phyloP scores from a whole-genome alignment of 768 basidiomycete genomes.

The Kockovaella imperatae region DNA sequence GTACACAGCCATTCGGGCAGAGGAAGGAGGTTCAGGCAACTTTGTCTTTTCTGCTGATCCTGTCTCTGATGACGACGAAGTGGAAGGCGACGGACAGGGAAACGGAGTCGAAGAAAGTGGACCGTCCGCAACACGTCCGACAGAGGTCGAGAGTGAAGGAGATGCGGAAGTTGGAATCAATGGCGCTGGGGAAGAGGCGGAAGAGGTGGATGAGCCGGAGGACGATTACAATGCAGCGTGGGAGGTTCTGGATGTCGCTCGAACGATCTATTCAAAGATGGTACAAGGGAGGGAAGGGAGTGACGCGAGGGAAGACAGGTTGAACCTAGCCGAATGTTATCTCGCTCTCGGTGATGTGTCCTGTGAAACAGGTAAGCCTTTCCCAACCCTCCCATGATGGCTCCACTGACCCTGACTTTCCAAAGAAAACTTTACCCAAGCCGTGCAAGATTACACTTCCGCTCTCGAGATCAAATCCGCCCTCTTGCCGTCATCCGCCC shows the following conservation, averaged over 20 bases:
- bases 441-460: constrained; percentile 74
- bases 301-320: constrained; percentile 47
- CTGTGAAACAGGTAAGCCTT: constrained; percentile 73
- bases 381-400: background rate
- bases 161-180: constrained; percentile 36
- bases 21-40: constrained; percentile 1
- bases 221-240: constrained; percentile 98
- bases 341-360: constrained; percentile 92
- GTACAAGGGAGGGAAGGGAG: constrained; percentile 48
- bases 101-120: constrained; percentile 8
- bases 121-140: too few species aligned
- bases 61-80: constrained; percentile 15
- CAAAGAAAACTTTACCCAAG: constrained; percentile 94
- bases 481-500: constrained; percentile 75
- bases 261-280: constrained; percentile 71
- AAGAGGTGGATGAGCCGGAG: constrained; percentile 55
- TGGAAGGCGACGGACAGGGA: constrained; percentile 7
- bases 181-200: constrained; percentile 60
- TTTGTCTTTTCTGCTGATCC: constrained; percentile 11
- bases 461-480: constrained; percentile 65
- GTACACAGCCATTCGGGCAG: constrained; percentile 11
- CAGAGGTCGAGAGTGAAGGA: too few species aligned
- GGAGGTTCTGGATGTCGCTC: constrained; percentile 92
- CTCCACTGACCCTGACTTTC: background rate
- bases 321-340: constrained; percentile 85